Conservation (phyloP, 2,329 filamentous ascomycete genomes). For the Ophiostoma pallidulum region DNA sequence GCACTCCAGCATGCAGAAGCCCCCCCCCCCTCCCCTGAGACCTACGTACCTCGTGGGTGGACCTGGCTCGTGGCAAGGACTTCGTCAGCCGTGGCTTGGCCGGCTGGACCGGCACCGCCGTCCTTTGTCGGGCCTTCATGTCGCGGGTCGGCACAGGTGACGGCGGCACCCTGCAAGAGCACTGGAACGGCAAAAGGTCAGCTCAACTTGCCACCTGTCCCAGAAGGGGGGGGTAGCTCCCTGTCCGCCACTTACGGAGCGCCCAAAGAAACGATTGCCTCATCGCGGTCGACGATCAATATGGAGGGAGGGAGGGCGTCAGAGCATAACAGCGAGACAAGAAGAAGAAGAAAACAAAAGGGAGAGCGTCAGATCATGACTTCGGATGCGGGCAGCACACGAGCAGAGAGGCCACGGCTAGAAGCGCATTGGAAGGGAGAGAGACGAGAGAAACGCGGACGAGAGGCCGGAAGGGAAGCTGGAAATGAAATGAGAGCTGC, state of each 20-base stretch:
- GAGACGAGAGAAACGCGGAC: too few relatives aligned
- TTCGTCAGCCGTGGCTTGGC: slow-evolving; percentile 3
- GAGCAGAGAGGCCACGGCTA: not conserved
- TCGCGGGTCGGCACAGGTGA: slow-evolving; percentile 9
- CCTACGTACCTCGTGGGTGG: not conserved
- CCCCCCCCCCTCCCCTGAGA: too few relatives aligned
- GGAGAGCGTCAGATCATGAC: slow-evolving; percentile 7
- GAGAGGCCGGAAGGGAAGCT: too few relatives aligned
- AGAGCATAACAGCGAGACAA: not conserved
- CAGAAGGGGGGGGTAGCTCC: too few relatives aligned
- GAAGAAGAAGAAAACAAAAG: not conserved
- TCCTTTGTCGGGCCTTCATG: not conserved
- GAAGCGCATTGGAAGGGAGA: too few relatives aligned
- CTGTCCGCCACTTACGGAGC: slow-evolving; percentile 13
- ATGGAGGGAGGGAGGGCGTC: not conserved
- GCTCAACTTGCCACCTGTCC: not conserved
- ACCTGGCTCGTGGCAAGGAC: slow-evolving; percentile 7
- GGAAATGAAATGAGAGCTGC: too few relatives aligned
- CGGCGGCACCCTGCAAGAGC: slow-evolving; percentile 16
- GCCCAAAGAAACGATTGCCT: slow-evolving; percentile 13
- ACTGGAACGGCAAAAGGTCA: slow-evolving; percentile 11
- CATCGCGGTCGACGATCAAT: slow-evolving; percentile 6
- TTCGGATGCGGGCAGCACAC: too few relatives aligned
- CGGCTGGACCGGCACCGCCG: too few relatives aligned
- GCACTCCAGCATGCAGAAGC: too few relatives aligned